Base-by-base conservation (phyloP, 495 filamentous ascomycete species). In the Cryomyces minteri region DNA sequence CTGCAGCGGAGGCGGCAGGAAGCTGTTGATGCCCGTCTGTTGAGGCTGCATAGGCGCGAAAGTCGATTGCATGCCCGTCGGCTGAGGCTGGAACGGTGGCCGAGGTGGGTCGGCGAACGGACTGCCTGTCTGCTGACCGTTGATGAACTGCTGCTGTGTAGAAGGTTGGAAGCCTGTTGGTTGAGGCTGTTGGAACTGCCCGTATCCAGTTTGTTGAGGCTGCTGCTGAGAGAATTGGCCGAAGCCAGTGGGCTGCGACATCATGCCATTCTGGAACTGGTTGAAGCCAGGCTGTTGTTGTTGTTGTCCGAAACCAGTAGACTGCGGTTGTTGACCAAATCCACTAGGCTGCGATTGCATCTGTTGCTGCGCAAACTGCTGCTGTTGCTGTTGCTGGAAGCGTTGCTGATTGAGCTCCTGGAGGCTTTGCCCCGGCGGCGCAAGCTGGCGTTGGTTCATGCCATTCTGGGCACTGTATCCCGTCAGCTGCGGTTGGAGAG, bases 401-500 rank as follows among this genome's bases (percentile, higher is more conserved):
- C 78, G 73, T 46, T 77, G 72, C 58, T 82, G 79, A 55, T 67
- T 75, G 28, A 87, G 55, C 5, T 88, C 82, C 50, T 74, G 69
- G 47, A 87, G 54, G 51, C 78, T 87, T 58, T 88, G 84, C 39
- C 85, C 83, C 1, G 75, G 76, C 25, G 80, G 73, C 18, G 79
- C 78, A 38, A 84, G 58, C 40, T 62, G 60, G 11, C 51, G 38
- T 14, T 62, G 58, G 18, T 25, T 25, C 18, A 25, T 25, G 18
- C 18, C 18, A 25, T 25, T 25, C 18, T 25, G 18, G 18, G 18
- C 18, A 25, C 67, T 64, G 42, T 76, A 66, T 6, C 90, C 90
- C 0, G 90, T 96, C 56, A 87, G 69, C 58, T 94, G 86, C 28
- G 87, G 80, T 53, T 90, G 83, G 51, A 95, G 60, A 11, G 82